phyloP scores from a whole-genome alignment of 768 basidiomycete species.

The Auriscalpium vulgare region DNA sequence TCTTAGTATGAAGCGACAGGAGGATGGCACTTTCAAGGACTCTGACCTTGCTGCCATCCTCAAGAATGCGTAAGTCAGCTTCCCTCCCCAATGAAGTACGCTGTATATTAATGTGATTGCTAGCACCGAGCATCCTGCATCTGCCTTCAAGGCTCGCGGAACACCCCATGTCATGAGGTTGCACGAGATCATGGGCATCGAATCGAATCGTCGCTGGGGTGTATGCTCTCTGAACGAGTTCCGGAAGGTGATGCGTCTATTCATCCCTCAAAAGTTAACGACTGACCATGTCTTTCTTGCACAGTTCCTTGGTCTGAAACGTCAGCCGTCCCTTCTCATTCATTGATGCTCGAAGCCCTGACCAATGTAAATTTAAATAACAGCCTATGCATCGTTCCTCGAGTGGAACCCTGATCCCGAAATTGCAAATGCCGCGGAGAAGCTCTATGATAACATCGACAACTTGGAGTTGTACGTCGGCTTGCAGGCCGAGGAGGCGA shows the following conservation, averaged over 20 bases:
- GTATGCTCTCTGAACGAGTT: slow-evolving; percentile 83
- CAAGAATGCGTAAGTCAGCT: slow-evolving; percentile 51
- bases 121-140: slow-evolving; percentile 67
- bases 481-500: slow-evolving; percentile 70
- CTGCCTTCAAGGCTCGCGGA: slow-evolving; percentile 66
- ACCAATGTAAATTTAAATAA: background rate
- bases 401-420: slow-evolving; percentile 77
- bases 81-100: background rate
- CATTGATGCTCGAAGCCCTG: background rate
- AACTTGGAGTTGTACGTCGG: slow-evolving; percentile 77
- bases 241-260: slow-evolving; percentile 39
- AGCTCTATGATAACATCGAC: slow-evolving; percentile 69
- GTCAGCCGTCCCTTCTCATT: slow-evolving; percentile 29
- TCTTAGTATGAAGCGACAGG: slow-evolving; percentile 50
- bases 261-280: background rate
- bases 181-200: slow-evolving; percentile 81
- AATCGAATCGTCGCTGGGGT: slow-evolving; percentile 69
- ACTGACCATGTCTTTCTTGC: background rate
- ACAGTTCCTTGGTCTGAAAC: slow-evolving; percentile 69
- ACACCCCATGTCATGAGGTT: slow-evolving; percentile 65
- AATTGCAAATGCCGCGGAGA: slow-evolving; percentile 66
- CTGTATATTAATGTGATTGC: background rate
- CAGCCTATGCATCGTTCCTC: slow-evolving; percentile 61
- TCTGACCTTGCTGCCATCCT: slow-evolving; percentile 60
- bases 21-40: slow-evolving; percentile 57